Base-by-base conservation (phyloP, 1,139 yeast genomes). In the Taiozyma sp. region DNA sequence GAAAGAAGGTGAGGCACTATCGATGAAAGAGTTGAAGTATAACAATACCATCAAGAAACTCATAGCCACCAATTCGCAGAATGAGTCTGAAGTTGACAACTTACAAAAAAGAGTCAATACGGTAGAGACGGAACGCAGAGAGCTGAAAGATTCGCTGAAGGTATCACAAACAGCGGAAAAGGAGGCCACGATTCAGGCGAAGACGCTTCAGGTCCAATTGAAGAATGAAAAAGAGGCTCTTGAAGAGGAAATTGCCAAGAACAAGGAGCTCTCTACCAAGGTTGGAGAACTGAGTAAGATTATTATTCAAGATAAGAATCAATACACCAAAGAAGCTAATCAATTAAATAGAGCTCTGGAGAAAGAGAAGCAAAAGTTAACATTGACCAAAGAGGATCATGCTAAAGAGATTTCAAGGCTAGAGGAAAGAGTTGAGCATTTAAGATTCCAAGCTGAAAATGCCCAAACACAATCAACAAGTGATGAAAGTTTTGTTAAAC, bases 1-100 rank as follows among this genome's bases (percentile, higher is more conserved):
- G 62, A 81, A 79, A 52, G 98, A 91, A 67, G 97, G 97, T 4
- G 85, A 87, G 56, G 80, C 78, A 30, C 70, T 91, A 42, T 85
- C 96, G 0, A 77, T 78, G 53, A 85, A 81, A 54, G 97, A 93
- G 62, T 73, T 89, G 39, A 80, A 80, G 58, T 75, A 84, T 50
- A 83, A 80, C 61, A 88, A 82, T 41, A 73, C 83, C 1, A 80
- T 91, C 48, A 87, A 87, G 58, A 76, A 76, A 54, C 67, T 89
- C 46, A 79, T 81, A 50, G 65, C 75, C 7, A 74, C 75, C 26
- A 85, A 84, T 53, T 48, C 62, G 10, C 77, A 74, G 41, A 78
- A 75, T 44, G 85, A 82, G 51, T 53, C 61, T 8, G 73, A 71
- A 32, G 79, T 77, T 30, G 51, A 65, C 3, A 74, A 70, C 42